Evolutionary conservation across 768 basidiomycete species (phyloP).

Genomic region (Rubroboletus satanas): DNA sequence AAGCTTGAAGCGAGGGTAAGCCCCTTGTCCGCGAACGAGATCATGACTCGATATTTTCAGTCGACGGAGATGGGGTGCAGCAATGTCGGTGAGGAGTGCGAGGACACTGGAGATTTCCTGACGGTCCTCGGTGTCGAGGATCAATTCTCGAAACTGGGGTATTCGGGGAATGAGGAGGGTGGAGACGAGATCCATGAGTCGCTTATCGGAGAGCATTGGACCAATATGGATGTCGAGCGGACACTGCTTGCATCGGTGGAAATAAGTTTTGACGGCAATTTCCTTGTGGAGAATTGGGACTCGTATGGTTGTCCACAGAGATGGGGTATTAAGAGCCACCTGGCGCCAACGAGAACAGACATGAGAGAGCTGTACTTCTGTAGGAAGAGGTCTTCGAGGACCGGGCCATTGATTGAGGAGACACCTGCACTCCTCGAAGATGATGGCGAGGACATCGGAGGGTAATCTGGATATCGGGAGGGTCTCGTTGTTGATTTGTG

Average conservation of each 20-base stretch:
- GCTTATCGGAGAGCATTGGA: constrained; percentile 25
- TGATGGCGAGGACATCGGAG: constrained; percentile 33
- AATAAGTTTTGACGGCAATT: constrained; percentile 26
- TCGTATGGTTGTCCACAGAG: constrained; percentile 35
- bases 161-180: constrained; percentile 29
- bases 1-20: constrained; percentile 29
- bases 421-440: constrained; percentile 31
- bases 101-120: constrained; percentile 27
- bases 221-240: constrained; percentile 32
- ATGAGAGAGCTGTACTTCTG: constrained; percentile 35
- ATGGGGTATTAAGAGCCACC: constrained; percentile 33
- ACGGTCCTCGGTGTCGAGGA: constrained; percentile 30
- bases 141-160: constrained; percentile 30
- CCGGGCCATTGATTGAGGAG: constrained; percentile 27
- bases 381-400: constrained; percentile 28
- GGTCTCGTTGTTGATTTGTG: constrained; percentile 30
- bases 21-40: constrained; percentile 21
- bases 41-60: constrained; percentile 30
- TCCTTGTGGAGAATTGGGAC: constrained; percentile 30
- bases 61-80: constrained; percentile 27
- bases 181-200: constrained; percentile 24
- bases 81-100: constrained; percentile 17
- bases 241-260: constrained; percentile 31
- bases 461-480: constrained; percentile 30
- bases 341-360: constrained; percentile 35